Evolutionary conservation across 2,329 filamentous ascomycete genomes (phyloP), one percentile per base, ranked within the genome.

Genomic region (Dryadomyces quercus-mongolicae): DNA sequence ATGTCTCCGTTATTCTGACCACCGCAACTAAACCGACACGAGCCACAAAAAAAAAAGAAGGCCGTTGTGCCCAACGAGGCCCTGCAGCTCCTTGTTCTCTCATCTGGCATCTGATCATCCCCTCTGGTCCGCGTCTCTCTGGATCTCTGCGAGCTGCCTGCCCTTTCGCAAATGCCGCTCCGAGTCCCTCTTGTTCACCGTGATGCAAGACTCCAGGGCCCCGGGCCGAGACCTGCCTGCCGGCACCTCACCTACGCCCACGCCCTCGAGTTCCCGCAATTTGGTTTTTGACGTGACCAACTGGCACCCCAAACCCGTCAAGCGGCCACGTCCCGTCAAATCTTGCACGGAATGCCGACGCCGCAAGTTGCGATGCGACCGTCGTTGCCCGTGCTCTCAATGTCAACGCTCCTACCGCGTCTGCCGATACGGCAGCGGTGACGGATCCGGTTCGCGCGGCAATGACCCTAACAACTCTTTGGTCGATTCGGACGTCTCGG

Each of bases 261-360:
- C 42, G 18, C 52, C 57, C 1, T 34, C 42, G 9, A 52, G 51
- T 43, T 38, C 57, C 2, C 40, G 48, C 5, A 59, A 59, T 20
- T 51, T 59, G 6, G 59, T 60, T 7, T 59, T 60, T 42, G 57
- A 59, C 13, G 59, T 56, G 9, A 50, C 59, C 40, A 60, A 54
- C 50, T 60, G 59, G 59, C 56, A 60, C n/a, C 57, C 57, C 5
- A 60, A 60, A 46, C 55, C 73, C 58, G 75, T 78, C 52, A 78
- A 78, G 61, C 69, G 76, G 36, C 74, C 75, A 2, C 67, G 76
- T 8, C 76, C 76, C 3, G 76, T 78, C 57, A 79, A 79, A 62
- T 78, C 75, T 3, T 80, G 76, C 62, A 74, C 74, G 55, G 74
- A 77, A 60, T 80, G 78, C 60, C 71, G 78, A 54, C 79, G 79